Evolutionary conservation across 2,329 filamentous ascomycete species (phyloP).

Genomic region (Hypoxylon sp.): DNA sequence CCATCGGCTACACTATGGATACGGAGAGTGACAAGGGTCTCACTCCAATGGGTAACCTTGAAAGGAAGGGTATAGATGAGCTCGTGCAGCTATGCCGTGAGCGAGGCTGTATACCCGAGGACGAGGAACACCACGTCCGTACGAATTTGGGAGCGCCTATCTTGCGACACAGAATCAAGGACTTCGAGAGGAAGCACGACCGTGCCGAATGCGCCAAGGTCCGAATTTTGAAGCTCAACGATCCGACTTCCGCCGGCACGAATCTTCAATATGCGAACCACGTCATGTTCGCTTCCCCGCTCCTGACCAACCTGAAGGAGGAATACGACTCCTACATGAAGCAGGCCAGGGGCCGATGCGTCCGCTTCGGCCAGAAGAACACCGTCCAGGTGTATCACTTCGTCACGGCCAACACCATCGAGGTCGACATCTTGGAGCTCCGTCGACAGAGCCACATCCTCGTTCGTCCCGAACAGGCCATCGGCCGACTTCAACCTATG

Average conservation of each 20-base stretch:
- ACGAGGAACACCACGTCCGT: neutral
- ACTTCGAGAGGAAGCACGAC: neutral
- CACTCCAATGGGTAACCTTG: neutral
- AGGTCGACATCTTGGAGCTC: constrained; percentile 58
- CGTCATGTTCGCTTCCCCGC: constrained; percentile 59
- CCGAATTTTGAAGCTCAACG: constrained; percentile 58
- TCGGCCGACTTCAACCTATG: constrained; percentile 33
- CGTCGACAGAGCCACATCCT: constrained; percentile 41
- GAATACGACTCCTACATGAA: constrained; percentile 56
- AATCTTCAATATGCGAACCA: constrained; percentile 61
- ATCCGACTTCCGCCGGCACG: constrained; percentile 58
- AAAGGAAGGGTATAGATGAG: neutral
- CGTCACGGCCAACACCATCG: constrained; percentile 57
- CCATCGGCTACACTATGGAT: constrained; percentile 35
- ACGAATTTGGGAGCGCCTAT: neutral
- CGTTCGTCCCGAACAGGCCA: constrained; percentile 30
- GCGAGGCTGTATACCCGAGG: neutral
- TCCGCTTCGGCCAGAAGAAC: constrained; percentile 59
- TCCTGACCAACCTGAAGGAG: constrained; percentile 52
- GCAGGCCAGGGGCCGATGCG: constrained; percentile 59
- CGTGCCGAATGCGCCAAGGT: constrained; percentile 44
- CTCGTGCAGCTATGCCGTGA: neutral
- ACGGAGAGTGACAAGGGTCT: neutral
- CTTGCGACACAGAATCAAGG: neutral
- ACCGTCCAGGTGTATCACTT: constrained; percentile 60